Conservation (phyloP, 1,284 basidiomycete genomes). For the Wolfiporia cocos region DNA sequence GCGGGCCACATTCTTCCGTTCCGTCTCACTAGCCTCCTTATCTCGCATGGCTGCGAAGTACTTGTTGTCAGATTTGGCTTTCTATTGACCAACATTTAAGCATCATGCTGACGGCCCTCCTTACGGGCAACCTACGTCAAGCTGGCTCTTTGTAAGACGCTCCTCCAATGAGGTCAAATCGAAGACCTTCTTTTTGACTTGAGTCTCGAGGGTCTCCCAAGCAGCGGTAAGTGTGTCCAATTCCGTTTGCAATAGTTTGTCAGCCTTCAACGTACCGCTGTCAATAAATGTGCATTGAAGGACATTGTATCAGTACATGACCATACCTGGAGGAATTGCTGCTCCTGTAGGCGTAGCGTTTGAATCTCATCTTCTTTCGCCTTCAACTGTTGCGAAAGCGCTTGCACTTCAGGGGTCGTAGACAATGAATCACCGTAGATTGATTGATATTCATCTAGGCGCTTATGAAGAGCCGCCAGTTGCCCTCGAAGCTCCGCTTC, state of each 20-base stretch:
- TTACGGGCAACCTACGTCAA: slow-evolving; percentile 47
- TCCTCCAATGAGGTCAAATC: slow-evolving; percentile 79
- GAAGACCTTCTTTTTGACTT: slow-evolving; percentile 81
- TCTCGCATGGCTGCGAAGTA: slow-evolving; percentile 89
- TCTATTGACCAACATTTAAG: slow-evolving; percentile 32
- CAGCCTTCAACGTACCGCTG: slow-evolving; percentile 40
- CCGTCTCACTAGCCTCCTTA: slow-evolving; percentile 78
- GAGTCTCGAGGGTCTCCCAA: slow-evolving; percentile 84
- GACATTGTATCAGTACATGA: too few relatives aligned
- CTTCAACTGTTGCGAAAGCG: slow-evolving; percentile 50
- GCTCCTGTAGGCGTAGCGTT: slow-evolving; percentile 47
- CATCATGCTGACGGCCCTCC: background rate
- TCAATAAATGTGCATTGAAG: too few relatives aligned
- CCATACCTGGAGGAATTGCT: slow-evolving; percentile 48
- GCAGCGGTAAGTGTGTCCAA: slow-evolving; percentile 82
- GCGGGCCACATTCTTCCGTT: slow-evolving; percentile 64
- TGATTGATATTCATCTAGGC: slow-evolving; percentile 56
- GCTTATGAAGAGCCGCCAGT: slow-evolving; percentile 37
- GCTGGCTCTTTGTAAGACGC: slow-evolving; percentile 51
- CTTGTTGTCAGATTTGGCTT: slow-evolving; percentile 94
- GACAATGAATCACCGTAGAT: slow-evolving; percentile 52
- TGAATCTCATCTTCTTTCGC: slow-evolving; percentile 59
- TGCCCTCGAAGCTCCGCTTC: slow-evolving; percentile 52
- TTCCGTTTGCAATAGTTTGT: slow-evolving; percentile 79
- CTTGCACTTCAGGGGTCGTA: slow-evolving; percentile 41